Evolutionary conservation across 257 asterid genomes (phyloP).

Genomic region (Primulina eburnea): DNA sequence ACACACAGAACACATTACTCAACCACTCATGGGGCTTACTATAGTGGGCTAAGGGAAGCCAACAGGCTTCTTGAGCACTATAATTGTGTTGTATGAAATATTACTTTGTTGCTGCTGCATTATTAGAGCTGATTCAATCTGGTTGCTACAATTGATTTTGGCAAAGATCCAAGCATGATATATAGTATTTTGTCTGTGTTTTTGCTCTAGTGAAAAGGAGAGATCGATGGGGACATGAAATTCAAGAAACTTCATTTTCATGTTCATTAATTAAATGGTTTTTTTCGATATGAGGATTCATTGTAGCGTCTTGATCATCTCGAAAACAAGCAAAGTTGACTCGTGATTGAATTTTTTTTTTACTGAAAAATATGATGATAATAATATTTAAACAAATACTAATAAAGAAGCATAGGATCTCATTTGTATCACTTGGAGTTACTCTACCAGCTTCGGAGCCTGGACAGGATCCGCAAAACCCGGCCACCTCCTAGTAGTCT

Average conservation of each 20-base stretch:
- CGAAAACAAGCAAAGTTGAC: conserved; percentile 9
- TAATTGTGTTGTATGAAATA: conserved; percentile 40
- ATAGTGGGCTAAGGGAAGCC: conserved; percentile 90
- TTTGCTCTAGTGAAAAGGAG: conserved; percentile 32
- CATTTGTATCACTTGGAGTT: conserved; percentile 10
- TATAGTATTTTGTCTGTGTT: conserved; percentile 3
- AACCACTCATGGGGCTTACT: conserved; percentile 94
- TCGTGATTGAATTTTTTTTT: conserved; percentile 6
- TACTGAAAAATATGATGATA: not conserved
- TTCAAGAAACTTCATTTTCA: conserved; percentile 31
- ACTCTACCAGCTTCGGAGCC: not conserved
- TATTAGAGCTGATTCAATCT: conserved; percentile 22
- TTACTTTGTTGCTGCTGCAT: conserved; percentile 30
- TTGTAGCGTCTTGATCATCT: not conserved
- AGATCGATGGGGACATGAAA: conserved; percentile 29
- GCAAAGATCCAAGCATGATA: not conserved
- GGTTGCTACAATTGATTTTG: conserved; percentile 21
- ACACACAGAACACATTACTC: conserved; percentile 78
- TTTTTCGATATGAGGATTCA: not conserved
- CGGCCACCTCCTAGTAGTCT: conserved; percentile 27
- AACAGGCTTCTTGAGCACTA: conserved; percentile 78
- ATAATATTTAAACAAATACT: too few relatives aligned
- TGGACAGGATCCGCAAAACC: conserved; percentile 43
- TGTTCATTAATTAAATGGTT: conserved; percentile 5
- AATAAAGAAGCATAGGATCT: conserved; percentile 24